Base-by-base conservation (phyloP, 1,284 basidiomycete species). In the Takashimella koratensis region DNA sequence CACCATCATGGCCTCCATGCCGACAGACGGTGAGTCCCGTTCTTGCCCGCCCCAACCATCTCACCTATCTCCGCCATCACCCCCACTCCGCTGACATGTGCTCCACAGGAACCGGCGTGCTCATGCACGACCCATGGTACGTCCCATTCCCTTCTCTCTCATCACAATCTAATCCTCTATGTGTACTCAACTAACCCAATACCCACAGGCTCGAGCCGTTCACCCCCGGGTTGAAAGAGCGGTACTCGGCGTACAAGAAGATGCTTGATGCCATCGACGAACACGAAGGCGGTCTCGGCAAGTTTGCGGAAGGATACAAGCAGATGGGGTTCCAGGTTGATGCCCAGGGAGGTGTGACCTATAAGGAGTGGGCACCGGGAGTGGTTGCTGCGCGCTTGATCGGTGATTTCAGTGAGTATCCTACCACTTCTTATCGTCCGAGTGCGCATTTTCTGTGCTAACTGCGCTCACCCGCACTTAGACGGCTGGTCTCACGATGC, bases 341-440 rank as follows among this genome's bases (percentile, higher is more conserved):
- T 45, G 71, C 77, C 21, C 82, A 87, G 52, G 85, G 85, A 47
- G 81, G 86, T 25, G 83, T 98, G 39, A 78, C 82, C 6, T 98
- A 98, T 73, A 81, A 88, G 65, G 95, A 98, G 73, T 98, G 95
- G 95, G 95, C 95, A 5, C 93, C 95, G 0, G 91, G 90, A 64
- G 94, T 87, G 12, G 78, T 73, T 45, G 84, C 87, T 65, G 95
- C 94, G 1, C 82, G 80, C 64, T 78, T 98, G 52, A 92, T 93
- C 68, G 95, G 95, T 48, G 95, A 98, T 46, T 98, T 98, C 80
- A 98, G 92, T 95, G 58, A 76, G 90, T 83, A 3, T 25, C 21
- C 21, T 39, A 49, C 8, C 30, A 8, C 30, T 36, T 36, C 16
- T n/a, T n/a, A n/a, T n/a, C n/a, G n/a, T n/a, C n/a, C n/a, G n/a